Base-by-base conservation (phyloP, 352 stramenopile species). In the Saprolegnia parasitica region DNA sequence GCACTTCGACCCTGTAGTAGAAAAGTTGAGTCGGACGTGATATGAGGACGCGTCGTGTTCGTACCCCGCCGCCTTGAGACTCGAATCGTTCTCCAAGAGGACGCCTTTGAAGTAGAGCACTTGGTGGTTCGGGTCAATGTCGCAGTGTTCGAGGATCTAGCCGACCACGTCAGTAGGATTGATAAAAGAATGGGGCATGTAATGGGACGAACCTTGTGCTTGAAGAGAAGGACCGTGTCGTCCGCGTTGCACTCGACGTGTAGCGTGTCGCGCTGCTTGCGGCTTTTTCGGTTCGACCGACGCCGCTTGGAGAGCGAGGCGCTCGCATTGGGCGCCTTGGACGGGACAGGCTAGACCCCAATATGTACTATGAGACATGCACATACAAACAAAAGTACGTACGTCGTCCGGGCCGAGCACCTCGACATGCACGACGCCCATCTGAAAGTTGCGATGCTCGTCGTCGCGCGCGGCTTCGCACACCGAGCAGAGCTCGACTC, bases 151-250 rank as follows among this genome's bases (percentile, higher is more conserved):
- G 56, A 81, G 90, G 35, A 94, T 88, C 56, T 88, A 89, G 5
- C 29, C 29, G 29, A n/a, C n/a, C n/a, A n/a, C n/a, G n/a, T n/a
- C n/a, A n/a, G n/a, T n/a, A n/a, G n/a, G n/a, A n/a, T n/a, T n/a
- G n/a, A n/a, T n/a, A n/a, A n/a, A n/a, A n/a, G n/a, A n/a, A n/a
- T n/a, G n/a, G n/a, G n/a, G n/a, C n/a, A n/a, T n/a, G n/a, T n/a
- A n/a, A n/a, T n/a, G n/a, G n/a, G n/a, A n/a, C n/a, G n/a, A n/a
- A 24, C 52, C 52, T 60, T 60, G 52, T 81, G 78, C 66, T 94
- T 94, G 10, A 94, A 66, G 55, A 90, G 78, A 46, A 87, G 89
- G 15, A 92, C 79, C 0, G 81, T 87, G 65, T 94, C 86, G 29
- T 75, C 78, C 6, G 86, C 77, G 58, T 83, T 90, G 3, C 83